A percentile compares a stretch with the other conserved stretches of the same genome.
Conservation (phyloP, 2,329 filamentous ascomycete species). For the Thielaviopsis ethacetica region DNA sequence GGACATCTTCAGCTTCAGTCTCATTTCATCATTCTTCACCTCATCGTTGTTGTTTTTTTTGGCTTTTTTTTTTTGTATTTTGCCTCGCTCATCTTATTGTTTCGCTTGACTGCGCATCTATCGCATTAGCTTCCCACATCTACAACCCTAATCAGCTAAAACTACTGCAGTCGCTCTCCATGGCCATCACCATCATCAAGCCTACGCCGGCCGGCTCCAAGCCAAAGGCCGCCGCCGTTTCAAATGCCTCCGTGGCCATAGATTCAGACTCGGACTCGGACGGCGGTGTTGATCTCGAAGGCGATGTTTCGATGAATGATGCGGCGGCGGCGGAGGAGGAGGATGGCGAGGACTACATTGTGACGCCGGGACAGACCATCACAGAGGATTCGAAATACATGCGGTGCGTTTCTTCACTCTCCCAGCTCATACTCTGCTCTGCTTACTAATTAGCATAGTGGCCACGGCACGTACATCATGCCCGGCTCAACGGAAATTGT, state of each 20-base stretch:
- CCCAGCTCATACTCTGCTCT: neutral
- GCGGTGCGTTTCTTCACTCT: constrained; percentile 33
- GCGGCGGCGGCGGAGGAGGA: constrained; percentile 13
- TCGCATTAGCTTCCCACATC: neutral
- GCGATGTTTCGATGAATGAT: constrained; percentile 29
- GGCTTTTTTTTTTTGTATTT: neutral
- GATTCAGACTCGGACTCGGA: constrained; percentile 29
- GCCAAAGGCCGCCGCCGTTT: constrained; percentile 9
- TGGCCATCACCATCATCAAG: constrained; percentile 33
- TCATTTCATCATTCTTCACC: neutral
- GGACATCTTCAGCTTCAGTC: too few species aligned
- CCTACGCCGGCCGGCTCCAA: constrained; percentile 20
- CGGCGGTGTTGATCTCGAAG: constrained; percentile 29
- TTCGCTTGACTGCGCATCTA: neutral
- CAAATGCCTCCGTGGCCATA: constrained; percentile 16
- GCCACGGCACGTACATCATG: constrained; percentile 77
- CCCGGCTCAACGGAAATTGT: constrained; percentile 51
- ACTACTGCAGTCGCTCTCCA: constrained; percentile 13
- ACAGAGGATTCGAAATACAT: constrained; percentile 95
- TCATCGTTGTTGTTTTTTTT: neutral
- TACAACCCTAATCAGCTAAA: neutral
- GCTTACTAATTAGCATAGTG: constrained; percentile 32
- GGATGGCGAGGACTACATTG: constrained; percentile 42
- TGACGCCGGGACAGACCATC: constrained; percentile 78
- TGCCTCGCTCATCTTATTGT: neutral